Evolutionary conservation across 768 basidiomycete genomes (phyloP).

Genomic region (Boletus bicolor): DNA sequence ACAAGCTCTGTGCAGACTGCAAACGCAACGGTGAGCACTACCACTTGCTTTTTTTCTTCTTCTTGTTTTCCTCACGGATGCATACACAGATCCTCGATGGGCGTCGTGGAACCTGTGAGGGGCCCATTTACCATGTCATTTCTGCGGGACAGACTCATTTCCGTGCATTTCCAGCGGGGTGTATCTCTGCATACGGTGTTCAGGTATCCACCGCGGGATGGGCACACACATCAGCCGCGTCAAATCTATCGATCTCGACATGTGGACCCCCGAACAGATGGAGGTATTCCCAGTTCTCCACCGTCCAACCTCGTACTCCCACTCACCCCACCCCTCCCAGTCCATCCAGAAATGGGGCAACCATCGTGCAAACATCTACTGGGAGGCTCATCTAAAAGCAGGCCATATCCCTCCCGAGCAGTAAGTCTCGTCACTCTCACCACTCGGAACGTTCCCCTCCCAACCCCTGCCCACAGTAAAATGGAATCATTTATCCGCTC

Average conservation of each 20-base stretch:
- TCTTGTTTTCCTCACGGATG: background rate
- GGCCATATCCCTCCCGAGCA: constrained; percentile 94
- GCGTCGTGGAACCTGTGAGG: constrained; percentile 93
- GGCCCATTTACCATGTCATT: background rate
- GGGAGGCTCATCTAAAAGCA: constrained; percentile 92
- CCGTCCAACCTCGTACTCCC: background rate
- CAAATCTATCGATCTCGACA: constrained; percentile 95
- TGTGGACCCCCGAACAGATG: constrained; percentile 99
- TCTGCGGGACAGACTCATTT: background rate
- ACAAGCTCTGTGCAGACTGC: constrained; percentile 95
- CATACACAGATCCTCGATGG: constrained; percentile 83
- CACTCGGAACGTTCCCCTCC: background rate
- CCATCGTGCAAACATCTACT: constrained; percentile 86
- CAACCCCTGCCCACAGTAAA: constrained; percentile 54
- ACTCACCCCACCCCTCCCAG: constrained; percentile 32
- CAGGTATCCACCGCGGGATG: constrained; percentile 96
- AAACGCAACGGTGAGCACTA: constrained; percentile 82
- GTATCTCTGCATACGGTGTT: constrained; percentile 95
- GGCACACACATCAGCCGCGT: constrained; percentile 98
- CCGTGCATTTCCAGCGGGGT: constrained; percentile 58
- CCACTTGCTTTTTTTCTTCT: background rate
- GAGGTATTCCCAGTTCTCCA: constrained; percentile 47
- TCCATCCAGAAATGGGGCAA: constrained; percentile 96
- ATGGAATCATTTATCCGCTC: constrained; percentile 97
- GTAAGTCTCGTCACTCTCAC: constrained; percentile 46